These are phyloP conservation scores for Quercus ilex DNA, from an alignment of 306 rosid genomes.

Conservation along the genomic window DNA sequence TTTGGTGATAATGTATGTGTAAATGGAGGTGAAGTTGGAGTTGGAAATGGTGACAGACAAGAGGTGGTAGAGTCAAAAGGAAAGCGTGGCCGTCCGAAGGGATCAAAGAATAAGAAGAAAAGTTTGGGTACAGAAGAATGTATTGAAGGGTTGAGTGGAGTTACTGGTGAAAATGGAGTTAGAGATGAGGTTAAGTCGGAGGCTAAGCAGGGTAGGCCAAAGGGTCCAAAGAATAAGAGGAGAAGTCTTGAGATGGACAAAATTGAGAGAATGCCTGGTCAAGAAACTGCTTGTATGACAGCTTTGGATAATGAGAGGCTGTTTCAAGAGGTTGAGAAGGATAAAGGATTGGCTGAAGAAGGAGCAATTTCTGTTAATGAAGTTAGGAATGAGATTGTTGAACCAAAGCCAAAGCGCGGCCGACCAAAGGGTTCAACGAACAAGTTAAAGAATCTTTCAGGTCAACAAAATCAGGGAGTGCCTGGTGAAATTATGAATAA, in stretches of 20 bases:
- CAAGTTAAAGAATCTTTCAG: constrained; percentile 15
- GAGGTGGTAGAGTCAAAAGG: constrained; percentile 7
- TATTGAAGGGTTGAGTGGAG: constrained; percentile 13
- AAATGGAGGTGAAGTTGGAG: constrained; percentile 15
- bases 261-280: constrained; percentile 1
- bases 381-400: constrained; percentile 22
- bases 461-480: background rate
- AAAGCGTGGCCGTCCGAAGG: constrained; percentile 33
- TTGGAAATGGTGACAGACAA: constrained; percentile 11
- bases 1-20: constrained; percentile 18
- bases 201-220: constrained; percentile 33
- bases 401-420: constrained; percentile 23
- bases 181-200: constrained; percentile 15
- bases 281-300: background rate
- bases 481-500: background rate
- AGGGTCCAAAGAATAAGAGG: constrained; percentile 30
- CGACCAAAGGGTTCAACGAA: constrained; percentile 35
- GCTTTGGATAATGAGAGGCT: constrained; percentile 15
- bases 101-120: constrained; percentile 26
- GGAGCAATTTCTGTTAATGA: constrained; percentile 11
- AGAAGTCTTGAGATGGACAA: background rate
- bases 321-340: background rate
- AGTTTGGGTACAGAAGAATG: constrained; percentile 14
- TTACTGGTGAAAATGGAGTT: constrained; percentile 7
- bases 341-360: background rate